phyloP scores from a whole-genome alignment of 257 asterid genomes.

The Henckelia pumila region DNA sequence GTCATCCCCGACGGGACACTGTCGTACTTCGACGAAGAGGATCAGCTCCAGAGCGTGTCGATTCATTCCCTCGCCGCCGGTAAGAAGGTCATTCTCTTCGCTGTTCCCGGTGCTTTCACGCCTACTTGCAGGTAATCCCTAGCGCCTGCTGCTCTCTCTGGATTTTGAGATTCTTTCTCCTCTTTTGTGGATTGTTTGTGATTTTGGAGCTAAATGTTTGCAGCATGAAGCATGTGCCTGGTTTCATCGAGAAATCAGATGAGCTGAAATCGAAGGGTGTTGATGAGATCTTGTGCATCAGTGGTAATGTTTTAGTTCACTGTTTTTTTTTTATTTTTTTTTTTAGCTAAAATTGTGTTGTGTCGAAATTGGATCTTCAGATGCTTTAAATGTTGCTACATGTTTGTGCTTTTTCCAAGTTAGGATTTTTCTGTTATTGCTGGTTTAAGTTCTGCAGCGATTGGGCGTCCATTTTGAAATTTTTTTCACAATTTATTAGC shows the following conservation, averaged over 20 bases:
- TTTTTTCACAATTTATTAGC: too few species aligned
- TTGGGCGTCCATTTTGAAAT: neutral
- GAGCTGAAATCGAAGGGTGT: conserved; percentile 81
- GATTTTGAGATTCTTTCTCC: neutral
- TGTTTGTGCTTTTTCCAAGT: neutral
- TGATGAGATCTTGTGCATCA: conserved; percentile 59
- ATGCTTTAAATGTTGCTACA: neutral
- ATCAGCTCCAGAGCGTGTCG: conserved; percentile 61
- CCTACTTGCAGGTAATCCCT: conserved; percentile 77
- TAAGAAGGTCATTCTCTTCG: conserved; percentile 70
- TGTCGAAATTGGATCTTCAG: neutral
- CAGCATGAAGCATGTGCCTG: conserved; percentile 90
- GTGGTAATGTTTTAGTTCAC: conserved; percentile 38
- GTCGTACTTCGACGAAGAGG: conserved; percentile 70
- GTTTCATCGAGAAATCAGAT: conserved; percentile 81
- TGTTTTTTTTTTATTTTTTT: neutral
- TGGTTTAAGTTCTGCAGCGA: neutral
- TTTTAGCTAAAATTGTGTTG: neutral
- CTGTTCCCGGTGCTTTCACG: conserved; percentile 94
- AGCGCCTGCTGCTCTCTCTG: neutral
- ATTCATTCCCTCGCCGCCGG: conserved; percentile 75
- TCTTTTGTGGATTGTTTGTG: neutral
- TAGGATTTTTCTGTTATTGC: neutral
- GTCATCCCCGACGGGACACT: conserved; percentile 70
- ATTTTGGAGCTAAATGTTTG: neutral